Evolutionary conservation across 2,329 filamentous ascomycete species (phyloP), one percentile per base, ranked within the genome.

Genomic region (Cladosporium sp.): DNA sequence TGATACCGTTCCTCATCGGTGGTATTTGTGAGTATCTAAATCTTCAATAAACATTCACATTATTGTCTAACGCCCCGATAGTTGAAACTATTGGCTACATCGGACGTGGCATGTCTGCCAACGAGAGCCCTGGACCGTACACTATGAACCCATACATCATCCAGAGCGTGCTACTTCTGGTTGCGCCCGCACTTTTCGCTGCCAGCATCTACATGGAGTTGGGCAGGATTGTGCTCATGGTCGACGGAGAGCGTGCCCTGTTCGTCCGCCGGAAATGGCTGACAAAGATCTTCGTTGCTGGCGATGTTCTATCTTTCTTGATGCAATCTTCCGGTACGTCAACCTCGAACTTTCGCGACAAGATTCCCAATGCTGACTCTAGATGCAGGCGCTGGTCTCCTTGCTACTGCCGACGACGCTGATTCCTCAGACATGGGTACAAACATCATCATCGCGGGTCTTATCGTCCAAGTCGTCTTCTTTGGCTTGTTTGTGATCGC

Each of bases 31-130:
- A 49, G 65, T 62, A 5, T 35, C 7, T 4, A 2, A 35, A n/a
- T 35, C 13, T 7, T 11, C 11, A n/a, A 8, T 1, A 11, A 20
- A 19, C n/a, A 20, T 20, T n/a, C n/a, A n/a, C n/a, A n/a, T n/a
- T n/a, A n/a, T n/a, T n/a, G 7, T 22, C 25, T 15, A 38, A 45
- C 30, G 2, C 11, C 30, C 32, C n/a, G 40, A 39, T 30, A 78
- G 75, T 79, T 59, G 75, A 80, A 57, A 61, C 66, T 0, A 65
- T 80, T 16, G 78, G 78, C 13, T 80, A 80, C 56, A 59, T 77
- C 33, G 75, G 72, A 11, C 74, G 79, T 47, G 63, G 72, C 4
- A 56, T 76, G 18, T 73, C 73, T 0, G 63, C 67, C 46, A 55
- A 0, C 62, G 77, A 41, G 65, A 35, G 67, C n/a, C 69, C 72